phyloP scores from a whole-genome alignment of 2,329 filamentous ascomycete genomes.

The Pezicula radicicola region DNA sequence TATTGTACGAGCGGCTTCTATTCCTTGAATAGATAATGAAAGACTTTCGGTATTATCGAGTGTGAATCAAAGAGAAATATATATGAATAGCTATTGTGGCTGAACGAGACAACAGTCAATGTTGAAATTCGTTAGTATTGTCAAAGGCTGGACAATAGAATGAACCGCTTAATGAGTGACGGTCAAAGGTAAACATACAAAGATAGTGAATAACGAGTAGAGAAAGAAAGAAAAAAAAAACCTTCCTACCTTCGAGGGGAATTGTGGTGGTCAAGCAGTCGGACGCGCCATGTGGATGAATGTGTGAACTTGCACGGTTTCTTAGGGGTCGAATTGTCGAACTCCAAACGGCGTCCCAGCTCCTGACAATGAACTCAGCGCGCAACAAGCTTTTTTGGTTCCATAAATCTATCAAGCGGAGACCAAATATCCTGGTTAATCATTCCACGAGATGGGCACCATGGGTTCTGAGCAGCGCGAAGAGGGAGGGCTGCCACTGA shows the following conservation, averaged over 20 bases:
- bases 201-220: background rate
- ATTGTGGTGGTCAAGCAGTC: background rate
- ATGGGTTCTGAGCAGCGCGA: background rate
- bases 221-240: background rate
- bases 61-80: background rate
- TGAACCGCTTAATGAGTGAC: background rate
- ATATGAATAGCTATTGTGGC: constrained; percentile 3
- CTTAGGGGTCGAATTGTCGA: background rate
- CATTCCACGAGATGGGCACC: too few relatives aligned
- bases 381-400: background rate
- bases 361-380: background rate
- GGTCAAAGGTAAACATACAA: background rate
- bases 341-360: background rate
- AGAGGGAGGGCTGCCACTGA: background rate
- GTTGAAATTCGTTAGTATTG: too few relatives aligned
- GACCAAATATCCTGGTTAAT: too few relatives aligned
- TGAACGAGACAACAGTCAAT: background rate
- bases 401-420: background rate
- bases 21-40: background rate
- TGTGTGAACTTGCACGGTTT: background rate
- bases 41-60: background rate
- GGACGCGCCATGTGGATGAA: background rate
- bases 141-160: background rate
- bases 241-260: background rate
- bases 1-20: background rate